Evolutionary conservation across 2,329 filamentous ascomycete genomes (phyloP).

Genomic region (Onygena corvina): DNA sequence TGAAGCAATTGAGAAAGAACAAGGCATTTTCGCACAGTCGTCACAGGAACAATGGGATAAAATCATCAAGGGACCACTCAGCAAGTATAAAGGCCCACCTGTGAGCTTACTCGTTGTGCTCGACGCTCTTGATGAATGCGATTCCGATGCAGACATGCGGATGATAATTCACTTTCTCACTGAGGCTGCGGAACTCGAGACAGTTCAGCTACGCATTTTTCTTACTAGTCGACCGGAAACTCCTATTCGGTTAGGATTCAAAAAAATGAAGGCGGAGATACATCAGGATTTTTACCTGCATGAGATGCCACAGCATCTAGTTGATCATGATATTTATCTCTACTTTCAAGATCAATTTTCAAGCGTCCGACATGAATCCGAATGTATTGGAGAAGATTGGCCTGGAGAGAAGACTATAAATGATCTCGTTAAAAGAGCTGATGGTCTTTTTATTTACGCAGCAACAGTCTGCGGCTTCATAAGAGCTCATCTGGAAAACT

Average conservation of each 20-base stretch:
- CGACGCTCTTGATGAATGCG: slow-evolving; percentile 23
- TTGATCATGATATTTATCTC: slow-evolving; percentile 8
- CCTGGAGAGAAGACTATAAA: not conserved
- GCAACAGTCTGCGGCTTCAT: slow-evolving; percentile 21
- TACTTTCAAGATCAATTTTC: not conserved
- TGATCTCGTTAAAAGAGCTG: not conserved
- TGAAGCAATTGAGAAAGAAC: not conserved
- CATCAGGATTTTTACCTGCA: slow-evolving; percentile 19
- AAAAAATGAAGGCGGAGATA: slow-evolving; percentile 10
- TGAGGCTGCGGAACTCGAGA: not conserved
- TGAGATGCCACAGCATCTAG: slow-evolving; percentile 16
- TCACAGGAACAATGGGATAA: not conserved
- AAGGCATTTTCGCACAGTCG: not conserved
- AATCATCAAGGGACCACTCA: not conserved
- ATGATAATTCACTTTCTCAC: slow-evolving; percentile 19
- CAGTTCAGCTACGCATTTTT: slow-evolving; percentile 17
- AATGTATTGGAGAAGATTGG: not conserved
- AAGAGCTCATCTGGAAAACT: not conserved
- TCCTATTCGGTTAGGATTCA: slow-evolving; percentile 19
- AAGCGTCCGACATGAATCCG: not conserved
- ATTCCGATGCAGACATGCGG: slow-evolving; percentile 16
- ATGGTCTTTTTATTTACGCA: slow-evolving; percentile 7
- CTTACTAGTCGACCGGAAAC: slow-evolving; percentile 24
- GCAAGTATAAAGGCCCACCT: not conserved
- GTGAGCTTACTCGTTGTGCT: slow-evolving; percentile 16